These are phyloP conservation scores for Lathyrus tuberosus DNA, from an alignment of 306 rosid genomes.

Conservation along the genomic window DNA sequence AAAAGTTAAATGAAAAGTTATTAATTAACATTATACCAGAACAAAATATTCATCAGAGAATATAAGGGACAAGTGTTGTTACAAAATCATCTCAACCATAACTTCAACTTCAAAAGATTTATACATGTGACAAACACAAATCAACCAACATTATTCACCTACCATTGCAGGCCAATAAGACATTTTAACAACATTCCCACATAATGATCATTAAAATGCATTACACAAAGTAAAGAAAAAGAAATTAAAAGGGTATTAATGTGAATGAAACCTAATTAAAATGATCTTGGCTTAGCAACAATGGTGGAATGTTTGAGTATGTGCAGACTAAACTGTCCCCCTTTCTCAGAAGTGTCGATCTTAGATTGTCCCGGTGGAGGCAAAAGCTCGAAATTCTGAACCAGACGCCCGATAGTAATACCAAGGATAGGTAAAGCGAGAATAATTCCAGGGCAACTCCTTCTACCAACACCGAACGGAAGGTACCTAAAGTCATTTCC, in stretches of 20 bases:
- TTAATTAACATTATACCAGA: neutral
- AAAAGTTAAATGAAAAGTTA: neutral
- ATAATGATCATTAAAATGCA: conserved; percentile 24
- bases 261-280: conserved; percentile 20
- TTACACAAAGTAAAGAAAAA: conserved; percentile 16
- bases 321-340: conserved; percentile 91
- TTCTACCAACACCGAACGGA: conserved; percentile 84
- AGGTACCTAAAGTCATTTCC: conserved; percentile 89
- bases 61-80: conserved; percentile 12
- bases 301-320: conserved; percentile 84
- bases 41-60: neutral
- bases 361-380: conserved; percentile 82
- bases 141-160: conserved; percentile 6
- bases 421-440: conserved; percentile 87
- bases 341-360: conserved; percentile 80
- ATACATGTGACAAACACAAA: conserved; percentile 28
- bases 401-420: conserved; percentile 77
- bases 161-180: conserved; percentile 12
- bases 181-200: conserved; percentile 15
- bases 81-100: conserved; percentile 36
- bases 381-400: conserved; percentile 79
- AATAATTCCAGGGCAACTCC: conserved; percentile 92
- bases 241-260: conserved; percentile 18
- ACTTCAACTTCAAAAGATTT: conserved; percentile 33
- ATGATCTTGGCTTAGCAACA: conserved; percentile 67